These are phyloP conservation scores for Galerina sulciceps DNA, from an alignment of 768 basidiomycete genomes.

Conservation along the genomic window DNA sequence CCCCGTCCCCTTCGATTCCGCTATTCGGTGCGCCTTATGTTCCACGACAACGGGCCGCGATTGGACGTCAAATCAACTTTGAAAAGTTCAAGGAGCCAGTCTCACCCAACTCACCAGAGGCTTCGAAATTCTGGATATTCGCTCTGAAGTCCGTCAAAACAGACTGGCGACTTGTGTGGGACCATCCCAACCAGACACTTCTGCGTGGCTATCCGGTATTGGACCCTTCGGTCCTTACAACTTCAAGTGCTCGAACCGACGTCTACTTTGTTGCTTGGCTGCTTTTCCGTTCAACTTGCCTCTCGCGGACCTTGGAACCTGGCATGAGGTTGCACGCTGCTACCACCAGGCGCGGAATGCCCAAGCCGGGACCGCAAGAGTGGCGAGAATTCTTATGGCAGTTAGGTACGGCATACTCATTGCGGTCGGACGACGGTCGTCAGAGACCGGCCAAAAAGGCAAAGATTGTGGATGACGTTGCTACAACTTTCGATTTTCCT, in stretches of 20 bases:
- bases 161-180: neutral
- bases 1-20: neutral
- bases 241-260: neutral
- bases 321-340: neutral
- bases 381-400: slow-evolving; percentile 2
- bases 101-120: neutral
- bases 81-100: neutral
- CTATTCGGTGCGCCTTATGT: neutral
- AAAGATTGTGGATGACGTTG: neutral
- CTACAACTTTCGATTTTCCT: neutral
- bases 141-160: neutral
- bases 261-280: neutral
- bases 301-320: neutral
- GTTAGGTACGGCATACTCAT: neutral
- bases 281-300: neutral
- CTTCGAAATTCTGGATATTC: neutral
- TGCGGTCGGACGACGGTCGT: neutral
- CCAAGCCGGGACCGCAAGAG: neutral
- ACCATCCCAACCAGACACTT: neutral
- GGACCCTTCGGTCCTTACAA: neutral
- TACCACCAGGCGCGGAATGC: neutral
- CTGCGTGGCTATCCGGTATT: neutral
- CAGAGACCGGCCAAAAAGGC: neutral
- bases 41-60: neutral
- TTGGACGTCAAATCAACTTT: neutral